phyloP scores from a whole-genome alignment of 345 rosid genomes.

The Cardiospermum halicacabum region DNA sequence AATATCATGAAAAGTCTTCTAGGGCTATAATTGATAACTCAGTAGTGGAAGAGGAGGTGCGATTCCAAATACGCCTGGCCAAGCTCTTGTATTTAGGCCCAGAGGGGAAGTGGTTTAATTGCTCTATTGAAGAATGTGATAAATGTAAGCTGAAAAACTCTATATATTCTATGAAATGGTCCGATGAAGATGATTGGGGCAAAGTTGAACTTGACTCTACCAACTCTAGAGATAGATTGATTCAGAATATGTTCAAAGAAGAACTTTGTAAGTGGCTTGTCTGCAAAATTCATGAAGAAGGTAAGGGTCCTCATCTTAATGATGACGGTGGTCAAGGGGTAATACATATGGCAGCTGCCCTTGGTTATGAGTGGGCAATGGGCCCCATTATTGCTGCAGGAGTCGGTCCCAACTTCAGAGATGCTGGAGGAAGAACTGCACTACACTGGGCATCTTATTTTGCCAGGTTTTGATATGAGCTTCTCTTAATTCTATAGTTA shows the following conservation, averaged over 20 bases:
- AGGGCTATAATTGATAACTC: constrained; percentile 9
- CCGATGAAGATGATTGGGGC: constrained; percentile 15
- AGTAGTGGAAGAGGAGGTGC: constrained; percentile 26
- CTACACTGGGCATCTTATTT: constrained; percentile 69
- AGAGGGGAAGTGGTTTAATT: constrained; percentile 26
- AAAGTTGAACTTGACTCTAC: constrained; percentile 8
- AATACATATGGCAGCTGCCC: constrained; percentile 56
- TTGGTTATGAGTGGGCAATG: constrained; percentile 63
- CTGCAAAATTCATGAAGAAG: constrained; percentile 42
- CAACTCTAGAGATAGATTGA: constrained; percentile 30
- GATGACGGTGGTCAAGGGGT: constrained; percentile 60
- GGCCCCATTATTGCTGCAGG: constrained; percentile 46
- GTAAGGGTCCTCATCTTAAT: constrained; percentile 41
- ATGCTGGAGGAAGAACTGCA: constrained; percentile 51
- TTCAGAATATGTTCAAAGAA: constrained; percentile 40
- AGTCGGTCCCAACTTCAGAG: constrained; percentile 52
- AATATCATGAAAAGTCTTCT: constrained; percentile 46
- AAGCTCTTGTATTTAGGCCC: constrained; percentile 29
- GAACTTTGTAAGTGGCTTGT: constrained; percentile 52
- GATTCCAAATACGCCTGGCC: constrained; percentile 42
- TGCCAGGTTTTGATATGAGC: constrained; percentile 41
- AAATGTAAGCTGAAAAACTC: constrained; percentile 34
- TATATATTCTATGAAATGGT: constrained; percentile 21
- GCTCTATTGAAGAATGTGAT: constrained; percentile 32
- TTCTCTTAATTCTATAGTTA: background rate